These are phyloP conservation scores for Penicillium dipodomyicola DNA, from an alignment of 495 filamentous ascomycete species.

Conservation along the genomic window DNA sequence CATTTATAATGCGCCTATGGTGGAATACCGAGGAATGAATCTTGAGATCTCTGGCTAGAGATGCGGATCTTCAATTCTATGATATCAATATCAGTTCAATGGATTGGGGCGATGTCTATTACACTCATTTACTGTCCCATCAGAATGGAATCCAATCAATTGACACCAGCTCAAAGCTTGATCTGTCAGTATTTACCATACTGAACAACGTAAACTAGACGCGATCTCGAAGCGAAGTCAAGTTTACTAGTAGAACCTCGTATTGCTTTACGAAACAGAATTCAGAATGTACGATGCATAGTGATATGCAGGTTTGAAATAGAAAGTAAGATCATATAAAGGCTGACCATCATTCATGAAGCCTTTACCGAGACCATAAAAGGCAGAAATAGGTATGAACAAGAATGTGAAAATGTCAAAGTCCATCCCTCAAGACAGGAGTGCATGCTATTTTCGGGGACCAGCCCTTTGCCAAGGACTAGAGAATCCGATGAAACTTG, in stretches of 20 bases:
- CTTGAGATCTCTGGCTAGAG: not conserved
- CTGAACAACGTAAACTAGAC: not conserved
- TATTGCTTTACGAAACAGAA: not conserved
- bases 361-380: not conserved
- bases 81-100: not conserved
- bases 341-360: constrained; percentile 1
- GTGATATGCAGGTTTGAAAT: not conserved
- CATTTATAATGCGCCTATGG: not conserved
- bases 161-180: not conserved
- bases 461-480: not conserved
- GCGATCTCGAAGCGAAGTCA: not conserved
- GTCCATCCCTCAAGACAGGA: not conserved
- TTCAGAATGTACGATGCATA: not conserved
- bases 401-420: not conserved
- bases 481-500: not conserved
- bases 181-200: not conserved
- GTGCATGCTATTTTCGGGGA: not conserved
- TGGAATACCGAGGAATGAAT: not conserved
- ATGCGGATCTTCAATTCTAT: not conserved
- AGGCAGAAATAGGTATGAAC: constrained; percentile 1
- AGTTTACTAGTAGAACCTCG: not conserved
- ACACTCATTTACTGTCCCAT: not conserved
- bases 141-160: not conserved
- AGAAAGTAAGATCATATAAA: constrained; percentile 2
- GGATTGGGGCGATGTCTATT: not conserved